Percentiles rank a stretch among this genome's conserved stretches.
These are phyloP conservation scores for Morella rubra DNA, from an alignment of 306 rosid genomes.

Conservation along the genomic window DNA sequence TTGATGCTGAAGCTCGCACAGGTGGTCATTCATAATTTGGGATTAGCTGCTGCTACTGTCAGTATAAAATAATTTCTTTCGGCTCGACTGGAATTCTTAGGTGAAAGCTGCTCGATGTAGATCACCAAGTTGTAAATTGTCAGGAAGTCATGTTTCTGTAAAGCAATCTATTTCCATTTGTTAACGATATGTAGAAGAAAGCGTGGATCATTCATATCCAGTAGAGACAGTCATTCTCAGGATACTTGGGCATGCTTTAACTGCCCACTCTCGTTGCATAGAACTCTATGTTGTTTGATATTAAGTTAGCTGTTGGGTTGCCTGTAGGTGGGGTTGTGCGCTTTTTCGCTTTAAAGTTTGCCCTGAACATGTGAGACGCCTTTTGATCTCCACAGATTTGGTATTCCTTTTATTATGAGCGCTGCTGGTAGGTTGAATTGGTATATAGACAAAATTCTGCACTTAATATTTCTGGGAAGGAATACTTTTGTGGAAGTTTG, in stretches of 20 bases:
- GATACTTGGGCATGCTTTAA: constrained; percentile 16
- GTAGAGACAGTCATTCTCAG: constrained; percentile 38
- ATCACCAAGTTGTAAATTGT: constrained; percentile 53
- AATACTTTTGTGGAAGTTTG: not conserved
- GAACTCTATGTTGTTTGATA: constrained; percentile 23
- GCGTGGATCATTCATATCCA: constrained; percentile 34
- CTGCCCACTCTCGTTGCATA: constrained; percentile 10
- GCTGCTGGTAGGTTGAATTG: not conserved
- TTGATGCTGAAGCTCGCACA: constrained; percentile 36
- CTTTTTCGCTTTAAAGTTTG: not conserved
- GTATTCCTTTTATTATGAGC: not conserved
- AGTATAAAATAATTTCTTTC: constrained; percentile 35
- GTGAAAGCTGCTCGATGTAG: constrained; percentile 43
- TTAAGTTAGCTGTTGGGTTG: constrained; percentile 8
- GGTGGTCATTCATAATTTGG: constrained; percentile 31
- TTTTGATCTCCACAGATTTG: not conserved
- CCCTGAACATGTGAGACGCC: not conserved
- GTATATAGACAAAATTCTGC: too few relatives aligned
- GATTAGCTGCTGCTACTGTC: constrained; percentile 39
- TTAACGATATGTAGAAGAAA: constrained; percentile 43
- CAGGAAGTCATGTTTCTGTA: constrained; percentile 46
- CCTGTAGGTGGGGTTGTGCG: not conserved
- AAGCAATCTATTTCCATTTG: constrained; percentile 52
- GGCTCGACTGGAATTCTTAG: constrained; percentile 33
- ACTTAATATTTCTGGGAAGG: too few relatives aligned